Evolutionary conservation across 2,329 filamentous ascomycete species (phyloP).

Genomic region (Phyllosticta citriasiana): DNA sequence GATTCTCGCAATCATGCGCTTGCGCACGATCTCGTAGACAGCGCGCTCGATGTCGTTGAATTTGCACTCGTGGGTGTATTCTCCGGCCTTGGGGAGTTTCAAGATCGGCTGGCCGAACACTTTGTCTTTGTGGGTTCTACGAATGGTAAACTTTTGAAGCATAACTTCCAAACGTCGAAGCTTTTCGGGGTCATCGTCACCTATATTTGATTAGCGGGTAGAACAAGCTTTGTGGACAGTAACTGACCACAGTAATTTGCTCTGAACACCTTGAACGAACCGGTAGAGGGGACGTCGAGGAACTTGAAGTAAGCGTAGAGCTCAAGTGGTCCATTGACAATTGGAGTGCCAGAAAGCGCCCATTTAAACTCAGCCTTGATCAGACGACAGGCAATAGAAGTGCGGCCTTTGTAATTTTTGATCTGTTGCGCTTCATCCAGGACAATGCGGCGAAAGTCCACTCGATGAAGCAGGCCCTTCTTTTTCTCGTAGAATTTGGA

Average conservation of each 20-base stretch:
- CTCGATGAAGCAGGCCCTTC: slow-evolving; percentile 22
- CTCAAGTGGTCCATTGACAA: slow-evolving; percentile 25
- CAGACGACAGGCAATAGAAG: slow-evolving; percentile 36
- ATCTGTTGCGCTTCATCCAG: slow-evolving; percentile 49
- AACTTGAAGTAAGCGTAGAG: slow-evolving; percentile 36
- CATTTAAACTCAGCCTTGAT: slow-evolving; percentile 31
- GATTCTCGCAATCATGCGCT: slow-evolving; percentile 34
- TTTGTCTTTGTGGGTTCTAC: slow-evolving; percentile 44
- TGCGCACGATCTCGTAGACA: slow-evolving; percentile 44
- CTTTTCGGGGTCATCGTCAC: slow-evolving; percentile 17
- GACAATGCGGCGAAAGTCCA: slow-evolving; percentile 39
- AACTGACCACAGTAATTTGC: slow-evolving; percentile 31
- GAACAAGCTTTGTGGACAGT: too few species aligned
- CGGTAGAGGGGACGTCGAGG: slow-evolving; percentile 30
- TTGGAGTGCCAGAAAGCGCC: slow-evolving; percentile 35
- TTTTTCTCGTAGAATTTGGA: slow-evolving; percentile 18
- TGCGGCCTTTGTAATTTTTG: slow-evolving; percentile 38
- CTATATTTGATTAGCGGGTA: background rate
- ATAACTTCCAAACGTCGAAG: slow-evolving; percentile 27
- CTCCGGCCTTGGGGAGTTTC: slow-evolving; percentile 40
- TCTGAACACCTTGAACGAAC: slow-evolving; percentile 33
- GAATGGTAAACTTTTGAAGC: slow-evolving; percentile 40
- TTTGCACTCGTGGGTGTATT: slow-evolving; percentile 33
- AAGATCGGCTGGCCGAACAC: slow-evolving; percentile 47
- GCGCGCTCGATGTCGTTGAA: slow-evolving; percentile 44